Conservation (phyloP, 768 basidiomycete species). For the Astraeus odoratus region DNA sequence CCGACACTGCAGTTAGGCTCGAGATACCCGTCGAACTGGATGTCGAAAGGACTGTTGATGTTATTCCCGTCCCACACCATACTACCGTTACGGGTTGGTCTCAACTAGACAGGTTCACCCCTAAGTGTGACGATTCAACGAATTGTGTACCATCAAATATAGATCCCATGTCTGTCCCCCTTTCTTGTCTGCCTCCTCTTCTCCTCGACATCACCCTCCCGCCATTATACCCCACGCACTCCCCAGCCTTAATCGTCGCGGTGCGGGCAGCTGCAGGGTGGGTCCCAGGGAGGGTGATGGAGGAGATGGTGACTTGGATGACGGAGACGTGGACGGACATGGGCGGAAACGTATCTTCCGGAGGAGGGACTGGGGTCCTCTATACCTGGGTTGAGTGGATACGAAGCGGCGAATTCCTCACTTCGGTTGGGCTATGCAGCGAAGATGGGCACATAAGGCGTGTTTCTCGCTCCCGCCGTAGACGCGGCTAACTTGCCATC, state of each 20-base stretch:
- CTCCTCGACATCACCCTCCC: slow-evolving; percentile 50
- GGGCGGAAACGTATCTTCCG: slow-evolving; percentile 5
- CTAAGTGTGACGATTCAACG: slow-evolving; percentile 1
- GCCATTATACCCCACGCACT: slow-evolving; percentile 44
- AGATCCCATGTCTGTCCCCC: slow-evolving; percentile 18
- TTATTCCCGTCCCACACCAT: slow-evolving; percentile 20
- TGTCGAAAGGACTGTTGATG: slow-evolving; percentile 31
- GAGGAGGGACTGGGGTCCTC: slow-evolving; percentile 47
- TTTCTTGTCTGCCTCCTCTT: slow-evolving; percentile 58
- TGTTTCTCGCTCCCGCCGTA: slow-evolving; percentile 27
- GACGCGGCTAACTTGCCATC: slow-evolving; percentile 6
- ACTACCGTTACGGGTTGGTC: no score
- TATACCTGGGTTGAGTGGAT: slow-evolving; percentile 71
- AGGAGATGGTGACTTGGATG: slow-evolving; percentile 35
- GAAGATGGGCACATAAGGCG: slow-evolving; percentile 23
- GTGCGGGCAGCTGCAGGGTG: slow-evolving; percentile 54
- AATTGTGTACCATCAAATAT: slow-evolving; percentile 8
- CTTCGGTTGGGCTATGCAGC: slow-evolving; percentile 33
- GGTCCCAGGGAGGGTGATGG: slow-evolving; percentile 35
- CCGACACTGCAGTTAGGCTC: slow-evolving; percentile 40
- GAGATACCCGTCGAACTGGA: slow-evolving; percentile 62
- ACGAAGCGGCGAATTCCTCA: slow-evolving; percentile 58
- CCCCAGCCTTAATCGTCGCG: slow-evolving; percentile 48
- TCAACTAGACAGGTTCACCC: slow-evolving; percentile 4
- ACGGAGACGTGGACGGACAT: slow-evolving; percentile 48